A percentile compares a stretch with the other conserved stretches of the same genome.
Evolutionary conservation across 2,329 filamentous ascomycete genomes (phyloP).

Genomic region (Ceratocystis cacaofunesta): DNA sequence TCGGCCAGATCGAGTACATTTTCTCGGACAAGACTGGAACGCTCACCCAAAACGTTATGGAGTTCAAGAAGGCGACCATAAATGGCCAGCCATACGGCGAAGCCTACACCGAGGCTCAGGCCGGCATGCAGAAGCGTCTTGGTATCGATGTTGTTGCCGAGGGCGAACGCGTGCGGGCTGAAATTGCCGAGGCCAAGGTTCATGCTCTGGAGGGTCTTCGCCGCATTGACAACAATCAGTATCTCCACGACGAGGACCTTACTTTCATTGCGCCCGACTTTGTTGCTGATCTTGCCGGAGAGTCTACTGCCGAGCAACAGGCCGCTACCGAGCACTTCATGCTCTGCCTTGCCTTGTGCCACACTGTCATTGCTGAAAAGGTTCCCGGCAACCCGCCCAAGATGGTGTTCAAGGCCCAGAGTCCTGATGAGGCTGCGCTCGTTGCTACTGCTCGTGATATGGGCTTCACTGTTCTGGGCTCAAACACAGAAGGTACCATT

Average conservation of each 20-base stretch:
- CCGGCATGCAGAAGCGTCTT: constrained; percentile 85
- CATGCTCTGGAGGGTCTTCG: constrained; percentile 60
- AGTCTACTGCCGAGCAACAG: constrained; percentile 61
- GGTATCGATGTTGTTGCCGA: constrained; percentile 79
- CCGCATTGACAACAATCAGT: constrained; percentile 73
- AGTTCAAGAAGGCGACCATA: constrained; percentile 96
- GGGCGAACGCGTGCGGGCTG: constrained; percentile 50
- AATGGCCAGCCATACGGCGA: constrained; percentile 95
- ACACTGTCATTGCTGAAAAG: constrained; percentile 86
- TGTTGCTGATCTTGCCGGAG: constrained; percentile 65
- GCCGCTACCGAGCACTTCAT: constrained; percentile 77
- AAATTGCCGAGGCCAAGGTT: constrained; percentile 65
- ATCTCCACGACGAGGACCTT: constrained; percentile 73
- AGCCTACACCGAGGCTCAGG: constrained; percentile 92
- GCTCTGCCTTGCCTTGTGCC: constrained; percentile 86
- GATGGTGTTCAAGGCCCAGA: constrained; percentile 94
- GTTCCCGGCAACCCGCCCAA: constrained; percentile 77
- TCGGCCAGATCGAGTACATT: constrained; percentile 97
- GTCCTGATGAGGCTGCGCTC: constrained; percentile 86
- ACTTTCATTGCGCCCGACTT: constrained; percentile 90
- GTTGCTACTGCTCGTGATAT: constrained; percentile 90
- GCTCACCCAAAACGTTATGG: constrained; percentile 97
- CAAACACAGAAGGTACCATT: constrained; percentile 63
- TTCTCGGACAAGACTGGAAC: constrained; percentile 98
- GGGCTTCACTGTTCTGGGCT: constrained; percentile 82